Evolutionary conservation across 352 stramenopile species (phyloP), one percentile per base, ranked within the genome.

Genomic region (Halophytophthora polymorphica): DNA sequence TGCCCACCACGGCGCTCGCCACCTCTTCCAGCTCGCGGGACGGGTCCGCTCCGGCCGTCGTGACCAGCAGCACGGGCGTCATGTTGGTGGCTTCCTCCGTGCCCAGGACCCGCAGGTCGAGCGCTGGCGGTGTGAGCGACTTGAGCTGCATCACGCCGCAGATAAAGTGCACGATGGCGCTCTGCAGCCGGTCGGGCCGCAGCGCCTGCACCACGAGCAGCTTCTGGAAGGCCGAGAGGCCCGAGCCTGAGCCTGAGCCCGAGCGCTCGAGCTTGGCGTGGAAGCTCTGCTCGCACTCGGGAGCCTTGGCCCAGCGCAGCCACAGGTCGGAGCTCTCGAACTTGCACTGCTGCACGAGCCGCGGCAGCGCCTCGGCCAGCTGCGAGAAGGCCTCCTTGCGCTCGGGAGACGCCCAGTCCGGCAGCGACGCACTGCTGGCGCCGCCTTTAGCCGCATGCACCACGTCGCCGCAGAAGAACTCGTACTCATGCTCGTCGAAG

Each of bases 11-110:
- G 2, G 73, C 53, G 0, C 66, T 74, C 6, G 94, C 94, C 6
- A 97, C 92, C 45, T 98, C 92, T 46, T 97, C 83, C 2, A 98
- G 69, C 40, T 98, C 94, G 33, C 94, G 94, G 18, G 83, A 96
- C 14, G 95, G 91, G 64, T 98, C 95, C 7, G 91, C 94, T n/a
- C 93, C 95, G 11, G 90, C 77, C 0, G 88, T 97, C 7, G 90
- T 97, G 35, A 98, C 86, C 8, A 98, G 56, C 51, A 98, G 66
- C 25, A 98, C 82, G 0, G 93, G 93, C 6, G 73, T 95, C 13
- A 65, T 67, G 31, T 86, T 81, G 13, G 63, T 88, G 15, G 81
- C 83, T 38, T 95, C 84, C 22, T 90, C 77, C 1, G 60, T 69
- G 0, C 66, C 68, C 2, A 95, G 69, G 18, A 71, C 60, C 45